Evolutionary conservation across 73 alveolate species (phyloP).

Genomic region (Loxodes magnus): DNA sequence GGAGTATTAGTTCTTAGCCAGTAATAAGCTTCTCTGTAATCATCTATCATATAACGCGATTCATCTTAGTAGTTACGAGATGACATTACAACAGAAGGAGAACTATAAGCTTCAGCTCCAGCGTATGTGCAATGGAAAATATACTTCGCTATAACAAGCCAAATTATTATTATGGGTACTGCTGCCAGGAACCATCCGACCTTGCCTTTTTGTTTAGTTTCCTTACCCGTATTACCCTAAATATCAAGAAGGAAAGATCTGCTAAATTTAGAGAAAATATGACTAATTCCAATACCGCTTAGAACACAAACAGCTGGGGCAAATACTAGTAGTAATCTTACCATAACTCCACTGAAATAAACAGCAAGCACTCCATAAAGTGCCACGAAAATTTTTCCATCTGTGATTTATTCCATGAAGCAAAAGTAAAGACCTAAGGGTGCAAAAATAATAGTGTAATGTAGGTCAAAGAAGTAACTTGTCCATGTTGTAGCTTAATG

Average conservation of each 20-base stretch:
- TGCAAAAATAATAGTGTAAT: conserved; percentile 58
- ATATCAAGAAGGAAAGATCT: too few relatives aligned
- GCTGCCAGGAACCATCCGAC: too few relatives aligned
- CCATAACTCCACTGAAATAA: conserved; percentile 53
- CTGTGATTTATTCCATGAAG: conserved; percentile 60
- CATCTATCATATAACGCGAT: conserved; percentile 59
- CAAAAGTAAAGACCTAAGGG: conserved; percentile 82
- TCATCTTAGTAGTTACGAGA: conserved; percentile 13
- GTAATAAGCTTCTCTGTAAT: conserved; percentile 89
- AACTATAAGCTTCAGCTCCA: conserved; percentile 80
- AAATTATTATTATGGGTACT: not conserved
- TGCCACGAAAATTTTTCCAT: conserved; percentile 42
- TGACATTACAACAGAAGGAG: conserved; percentile 39
- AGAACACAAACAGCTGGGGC: conserved; percentile 55
- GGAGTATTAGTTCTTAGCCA: conserved; percentile 85
- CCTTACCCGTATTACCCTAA: too few relatives aligned
- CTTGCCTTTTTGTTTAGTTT: too few relatives aligned
- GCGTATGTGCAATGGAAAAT: conserved; percentile 78
- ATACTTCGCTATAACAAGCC: conserved; percentile 32
- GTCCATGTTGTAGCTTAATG: conserved; percentile 91
- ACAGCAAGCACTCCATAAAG: conserved; percentile 39
- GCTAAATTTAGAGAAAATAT: conserved; percentile 28
- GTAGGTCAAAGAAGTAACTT: conserved; percentile 78
- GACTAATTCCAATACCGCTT: conserved; percentile 52
- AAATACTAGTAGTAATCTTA: conserved; percentile 43